These are phyloP conservation scores for Eragrostis nindensis DNA, from an alignment of 176 grass and related monocot species.

Conservation along the genomic window DNA sequence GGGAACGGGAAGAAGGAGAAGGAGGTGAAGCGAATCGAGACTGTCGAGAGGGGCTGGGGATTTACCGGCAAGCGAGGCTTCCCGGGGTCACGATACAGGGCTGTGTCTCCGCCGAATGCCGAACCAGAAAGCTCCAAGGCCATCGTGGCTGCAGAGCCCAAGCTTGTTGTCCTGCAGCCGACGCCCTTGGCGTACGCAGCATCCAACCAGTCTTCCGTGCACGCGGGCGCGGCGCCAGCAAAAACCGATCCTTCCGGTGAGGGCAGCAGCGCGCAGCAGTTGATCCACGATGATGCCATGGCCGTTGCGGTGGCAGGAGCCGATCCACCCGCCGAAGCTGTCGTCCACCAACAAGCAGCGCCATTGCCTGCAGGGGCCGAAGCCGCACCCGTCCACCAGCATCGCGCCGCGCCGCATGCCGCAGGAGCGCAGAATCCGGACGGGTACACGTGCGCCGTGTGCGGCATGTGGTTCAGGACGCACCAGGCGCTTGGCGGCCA, in stretches of 20 bases:
- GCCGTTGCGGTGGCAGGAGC: neutral
- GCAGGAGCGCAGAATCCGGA: neutral
- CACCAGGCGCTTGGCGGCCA: conserved; percentile 55
- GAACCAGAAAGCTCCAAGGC: neutral
- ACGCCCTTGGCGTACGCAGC: neutral
- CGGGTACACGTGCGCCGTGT: conserved; percentile 15
- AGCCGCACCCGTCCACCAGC: neutral
- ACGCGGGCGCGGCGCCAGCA: neutral
- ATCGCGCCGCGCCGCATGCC: neutral
- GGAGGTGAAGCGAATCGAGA: neutral
- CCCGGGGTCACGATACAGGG: neutral
- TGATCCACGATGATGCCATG: neutral
- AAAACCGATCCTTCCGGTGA: neutral
- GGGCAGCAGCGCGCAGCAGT: neutral
- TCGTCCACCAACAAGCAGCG: neutral
- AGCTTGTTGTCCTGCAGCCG: neutral
- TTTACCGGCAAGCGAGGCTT: conserved; percentile 14
- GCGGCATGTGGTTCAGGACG: neutral
- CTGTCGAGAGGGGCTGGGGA: neutral
- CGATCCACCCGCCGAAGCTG: neutral
- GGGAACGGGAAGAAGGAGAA: neutral
- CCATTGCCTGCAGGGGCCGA: neutral
- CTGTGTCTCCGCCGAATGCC: neutral
- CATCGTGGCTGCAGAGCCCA: neutral
- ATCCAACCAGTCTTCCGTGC: neutral